Evolutionary conservation across 768 basidiomycete genomes (phyloP).

Genomic region (Cystofilobasidium macerans): DNA sequence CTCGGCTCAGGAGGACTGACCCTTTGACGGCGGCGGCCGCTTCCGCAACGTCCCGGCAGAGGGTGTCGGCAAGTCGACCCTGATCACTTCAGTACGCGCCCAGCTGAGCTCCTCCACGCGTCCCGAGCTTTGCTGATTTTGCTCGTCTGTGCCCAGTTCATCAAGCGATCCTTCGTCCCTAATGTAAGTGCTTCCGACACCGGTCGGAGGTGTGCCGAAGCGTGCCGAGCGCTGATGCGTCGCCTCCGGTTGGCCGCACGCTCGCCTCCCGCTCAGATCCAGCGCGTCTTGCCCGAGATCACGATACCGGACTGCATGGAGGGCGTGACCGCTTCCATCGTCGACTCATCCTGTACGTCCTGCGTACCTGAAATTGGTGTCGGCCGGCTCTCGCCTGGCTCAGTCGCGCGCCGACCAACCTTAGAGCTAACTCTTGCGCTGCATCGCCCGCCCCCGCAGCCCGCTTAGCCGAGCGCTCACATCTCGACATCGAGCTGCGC

Average conservation of each 20-base stretch:
- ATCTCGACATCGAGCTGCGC: conserved; percentile 87
- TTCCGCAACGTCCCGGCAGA: too few relatives aligned
- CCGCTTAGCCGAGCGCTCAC: conserved; percentile 68
- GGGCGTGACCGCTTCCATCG: conserved; percentile 94
- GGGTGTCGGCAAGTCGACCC: conserved; percentile 95
- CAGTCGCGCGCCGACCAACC: too few relatives aligned
- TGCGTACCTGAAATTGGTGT: too few relatives aligned
- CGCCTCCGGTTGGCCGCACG: neutral
- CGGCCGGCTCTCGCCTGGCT: too few relatives aligned
- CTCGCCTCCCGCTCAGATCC: conserved; percentile 50
- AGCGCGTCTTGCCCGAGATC: conserved; percentile 89
- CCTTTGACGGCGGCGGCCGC: too few relatives aligned
- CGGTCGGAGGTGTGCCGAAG: neutral
- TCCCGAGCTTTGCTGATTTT: neutral
- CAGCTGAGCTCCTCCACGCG: neutral
- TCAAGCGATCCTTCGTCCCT: conserved; percentile 86
- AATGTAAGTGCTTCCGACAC: conserved; percentile 49
- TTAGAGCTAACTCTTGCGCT: conserved; percentile 4
- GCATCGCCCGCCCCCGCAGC: conserved; percentile 43
- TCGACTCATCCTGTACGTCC: conserved; percentile 82
- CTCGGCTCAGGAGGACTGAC: conserved; percentile 21
- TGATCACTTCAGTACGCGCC: conserved; percentile 60
- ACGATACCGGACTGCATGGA: conserved; percentile 97
- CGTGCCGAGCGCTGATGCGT: conserved; percentile 8
- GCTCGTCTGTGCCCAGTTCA: conserved; percentile 41